Base-by-base conservation (phyloP, 2,329 filamentous ascomycete genomes). In the Westerdykella aurantiaca region DNA sequence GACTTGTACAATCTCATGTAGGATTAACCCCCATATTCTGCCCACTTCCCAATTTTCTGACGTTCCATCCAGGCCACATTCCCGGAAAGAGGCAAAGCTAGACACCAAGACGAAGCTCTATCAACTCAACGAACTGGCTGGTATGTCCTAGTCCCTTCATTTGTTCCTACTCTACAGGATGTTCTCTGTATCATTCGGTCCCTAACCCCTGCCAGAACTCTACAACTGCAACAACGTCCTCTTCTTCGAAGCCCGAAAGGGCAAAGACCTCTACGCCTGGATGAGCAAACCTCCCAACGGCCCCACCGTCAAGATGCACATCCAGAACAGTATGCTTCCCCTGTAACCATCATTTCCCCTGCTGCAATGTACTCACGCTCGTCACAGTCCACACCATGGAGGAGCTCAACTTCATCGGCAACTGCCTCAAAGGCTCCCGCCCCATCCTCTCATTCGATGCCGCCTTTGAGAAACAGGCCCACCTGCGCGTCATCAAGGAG, bases 151-250 rank as follows among this genome's bases (percentile, higher is more conserved):
- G 22, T 11, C 18, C 18, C 6, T 21, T 6, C 23, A 18, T 18
- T 23, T 12, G 22, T 21, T 17, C 29, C 22, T 25, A 11, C n/a
- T 9, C 31, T 3, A 21, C 6, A 21, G 4, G 6, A 16, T 18
- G 90, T 73, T 77, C 88, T 56, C 78, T 82, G 77, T 75, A 86
- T 64, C 90, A 3, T 21, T 21, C 60, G 34, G 75, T 76, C 45
- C 22, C 55, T 59, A 40, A 57, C 44, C 2, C 1, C 0, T 4
- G 5, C 1, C 31, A 63, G 81, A 85, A 61, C 77, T 95, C 23
- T 93, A 94, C 75, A 94, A 93, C 65, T 94, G 88, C 78, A 95
- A 95, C 72, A 91, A 94, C 65, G 81, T 93, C 45, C 78, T 96
- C 49, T 98, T 95, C 73, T 94, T 96, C 65, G 91, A 98, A 72